phyloP scores from a whole-genome alignment of 2,329 filamentous ascomycete genomes.

The Paecilomyces niveus region DNA sequence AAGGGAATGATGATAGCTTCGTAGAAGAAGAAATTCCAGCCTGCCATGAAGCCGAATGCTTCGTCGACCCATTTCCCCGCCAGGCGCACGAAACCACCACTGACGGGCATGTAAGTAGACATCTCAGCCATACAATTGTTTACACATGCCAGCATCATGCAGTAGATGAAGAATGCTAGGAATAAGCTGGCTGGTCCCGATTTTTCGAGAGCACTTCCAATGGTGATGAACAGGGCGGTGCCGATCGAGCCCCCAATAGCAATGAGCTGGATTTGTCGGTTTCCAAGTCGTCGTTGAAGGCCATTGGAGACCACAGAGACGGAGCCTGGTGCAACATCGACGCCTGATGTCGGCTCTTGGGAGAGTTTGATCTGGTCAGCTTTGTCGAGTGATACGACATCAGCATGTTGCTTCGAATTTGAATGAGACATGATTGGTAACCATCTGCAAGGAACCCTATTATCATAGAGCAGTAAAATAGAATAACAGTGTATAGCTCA shows the following conservation, averaged over 20 bases:
- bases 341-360: too few relatives aligned
- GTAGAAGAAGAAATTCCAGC: conserved; percentile 45
- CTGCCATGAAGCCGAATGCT: conserved; percentile 37
- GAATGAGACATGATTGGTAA: too few relatives aligned
- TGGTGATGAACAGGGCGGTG: not conserved
- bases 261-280: not conserved
- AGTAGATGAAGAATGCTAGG: not conserved
- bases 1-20: conserved; percentile 33
- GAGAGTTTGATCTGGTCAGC: too few relatives aligned
- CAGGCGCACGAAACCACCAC: conserved; percentile 34
- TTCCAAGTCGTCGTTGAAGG: not conserved
- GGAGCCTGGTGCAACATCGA: too few relatives aligned
- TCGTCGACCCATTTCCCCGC: conserved; percentile 40
- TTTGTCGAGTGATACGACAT: too few relatives aligned
- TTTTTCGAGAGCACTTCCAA: not conserved
- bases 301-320: too few relatives aligned
- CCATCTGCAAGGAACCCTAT: too few relatives aligned
- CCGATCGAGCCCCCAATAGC: not conserved
- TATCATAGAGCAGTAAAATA: too few relatives aligned
- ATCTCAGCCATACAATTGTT: conserved; percentile 33
- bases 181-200: not conserved
- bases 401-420: too few relatives aligned
- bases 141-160: not conserved
- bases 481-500: too few relatives aligned
- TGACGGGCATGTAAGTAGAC: conserved; percentile 36